Percentiles rank a stretch among this genome's conserved stretches.
Evolutionary conservation across 768 basidiomycete species (phyloP).

Genomic region (Cystobasidium ongulense): DNA sequence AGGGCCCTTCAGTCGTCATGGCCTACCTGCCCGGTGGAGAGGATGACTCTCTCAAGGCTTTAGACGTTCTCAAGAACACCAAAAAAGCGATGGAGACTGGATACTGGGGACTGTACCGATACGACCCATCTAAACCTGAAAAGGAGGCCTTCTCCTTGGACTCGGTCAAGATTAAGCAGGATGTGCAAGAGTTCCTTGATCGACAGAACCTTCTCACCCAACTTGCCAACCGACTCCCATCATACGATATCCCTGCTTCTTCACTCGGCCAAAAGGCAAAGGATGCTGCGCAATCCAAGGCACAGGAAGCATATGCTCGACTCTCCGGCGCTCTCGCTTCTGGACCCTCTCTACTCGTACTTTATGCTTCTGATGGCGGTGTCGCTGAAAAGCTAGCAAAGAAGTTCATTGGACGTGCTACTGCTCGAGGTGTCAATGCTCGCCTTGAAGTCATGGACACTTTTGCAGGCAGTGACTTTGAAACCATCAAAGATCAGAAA

Average conservation of each 20-base stretch:
- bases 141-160: conserved; percentile 85
- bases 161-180: conserved; percentile 86
- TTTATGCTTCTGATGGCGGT: conserved; percentile 94
- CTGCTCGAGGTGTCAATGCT: conserved; percentile 70
- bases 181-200: conserved; percentile 86
- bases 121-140: conserved; percentile 79
- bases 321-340: conserved; percentile 68
- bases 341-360: conserved; percentile 73
- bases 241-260: conserved; percentile 66
- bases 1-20: conserved; percentile 82
- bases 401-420: conserved; percentile 69
- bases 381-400: conserved; percentile 95
- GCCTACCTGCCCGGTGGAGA: conserved; percentile 83
- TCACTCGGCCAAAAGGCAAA: conserved; percentile 75
- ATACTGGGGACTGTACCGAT: conserved; percentile 96
- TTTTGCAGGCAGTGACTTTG: conserved; percentile 47
- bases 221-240: conserved; percentile 55
- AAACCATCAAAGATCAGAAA: conserved; percentile 58
- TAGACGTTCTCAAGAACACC: conserved; percentile 91
- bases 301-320: conserved; percentile 72
- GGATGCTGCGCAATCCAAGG: conserved; percentile 71
- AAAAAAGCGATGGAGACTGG: conserved; percentile 92
- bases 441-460: conserved; percentile 73
- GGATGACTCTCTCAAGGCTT: conserved; percentile 64
- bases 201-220: conserved; percentile 94